Evolutionary conservation across 2,329 filamentous ascomycete species (phyloP).

Genomic region (Raffaelea arxii): DNA sequence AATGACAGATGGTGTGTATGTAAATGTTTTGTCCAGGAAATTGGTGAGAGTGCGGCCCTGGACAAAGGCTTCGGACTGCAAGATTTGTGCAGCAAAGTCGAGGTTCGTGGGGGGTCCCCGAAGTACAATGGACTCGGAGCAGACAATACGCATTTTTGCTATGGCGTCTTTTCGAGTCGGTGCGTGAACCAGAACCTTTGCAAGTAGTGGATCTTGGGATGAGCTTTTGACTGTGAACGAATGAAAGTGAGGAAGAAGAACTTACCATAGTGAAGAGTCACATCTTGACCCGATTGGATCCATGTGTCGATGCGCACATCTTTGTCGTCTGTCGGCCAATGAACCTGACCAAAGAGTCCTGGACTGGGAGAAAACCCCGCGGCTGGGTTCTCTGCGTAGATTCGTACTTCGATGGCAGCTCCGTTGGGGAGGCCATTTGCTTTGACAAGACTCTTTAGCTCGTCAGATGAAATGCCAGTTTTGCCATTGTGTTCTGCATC

Average conservation of each 20-base stretch:
- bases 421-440: background rate
- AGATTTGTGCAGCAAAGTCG: conserved; percentile 41
- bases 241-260: no score
- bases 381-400: conserved; percentile 42
- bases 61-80: conserved; percentile 33
- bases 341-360: conserved; percentile 46
- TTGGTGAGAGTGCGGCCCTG: conserved; percentile 45
- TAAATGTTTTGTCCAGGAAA: conserved; percentile 39
- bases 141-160: conserved; percentile 24
- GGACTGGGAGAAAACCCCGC: conserved; percentile 49
- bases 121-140: background rate
- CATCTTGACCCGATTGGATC: conserved; percentile 41
- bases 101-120: conserved; percentile 46
- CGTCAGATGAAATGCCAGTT: conserved; percentile 9
- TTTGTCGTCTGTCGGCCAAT: conserved; percentile 39
- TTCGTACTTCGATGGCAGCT: conserved; percentile 20
- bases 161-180: conserved; percentile 29
- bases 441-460: no score
- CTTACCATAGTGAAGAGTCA: background rate
- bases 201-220: conserved; percentile 38
- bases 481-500: conserved; percentile 17
- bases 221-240: conserved; percentile 44
- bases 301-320: conserved; percentile 53
- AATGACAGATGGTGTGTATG: conserved; percentile 38
- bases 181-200: conserved; percentile 48